Percentiles rank a stretch among this genome's conserved stretches.
These are phyloP conservation scores for Periconia sp. DNA, from an alignment of 2,329 filamentous ascomycete species.

Conservation along the genomic window DNA sequence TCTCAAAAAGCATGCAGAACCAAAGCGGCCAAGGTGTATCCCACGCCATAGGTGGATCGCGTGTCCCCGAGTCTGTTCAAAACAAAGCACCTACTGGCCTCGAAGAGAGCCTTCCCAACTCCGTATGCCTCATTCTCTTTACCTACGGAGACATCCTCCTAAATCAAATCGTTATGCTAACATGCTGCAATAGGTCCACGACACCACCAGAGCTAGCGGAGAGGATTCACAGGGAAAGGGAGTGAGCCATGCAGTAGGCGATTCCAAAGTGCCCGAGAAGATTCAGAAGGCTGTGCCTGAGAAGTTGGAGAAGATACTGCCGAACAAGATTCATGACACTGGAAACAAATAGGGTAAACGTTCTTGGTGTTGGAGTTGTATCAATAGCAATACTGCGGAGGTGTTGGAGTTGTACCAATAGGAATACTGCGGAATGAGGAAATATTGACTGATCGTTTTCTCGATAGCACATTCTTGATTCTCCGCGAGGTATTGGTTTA, in stretches of 20 bases:
- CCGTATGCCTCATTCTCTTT: constrained; percentile 16
- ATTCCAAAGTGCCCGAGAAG: constrained; percentile 46
- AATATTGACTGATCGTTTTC: no score
- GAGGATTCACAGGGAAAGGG: constrained; percentile 32
- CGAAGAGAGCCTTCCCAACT: constrained; percentile 45
- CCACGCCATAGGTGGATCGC: constrained; percentile 45
- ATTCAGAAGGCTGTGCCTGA: constrained; percentile 50
- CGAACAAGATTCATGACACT: constrained; percentile 48
- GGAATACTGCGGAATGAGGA: no score
- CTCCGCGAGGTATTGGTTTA: no score
- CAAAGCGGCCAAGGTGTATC: constrained; percentile 45
- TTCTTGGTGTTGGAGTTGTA: not conserved
- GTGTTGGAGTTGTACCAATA: no score
- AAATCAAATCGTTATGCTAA: not conserved
- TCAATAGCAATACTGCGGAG: no score
- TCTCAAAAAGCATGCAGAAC: constrained; percentile 29
- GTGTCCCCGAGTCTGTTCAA: constrained; percentile 43
- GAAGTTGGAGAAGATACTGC: constrained; percentile 47
- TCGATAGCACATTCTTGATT: no score
- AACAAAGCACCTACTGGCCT: constrained; percentile 42
- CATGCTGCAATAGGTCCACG: constrained; percentile 35
- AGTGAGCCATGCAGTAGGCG: constrained; percentile 40
- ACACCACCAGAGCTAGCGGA: constrained; percentile 42
- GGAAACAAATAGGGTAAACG: constrained; percentile 4
- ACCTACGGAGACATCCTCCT: no score